These are phyloP conservation scores for Phytomonas serpens DNA, from an alignment of 208 protist genomes.

Conservation along the genomic window DNA sequence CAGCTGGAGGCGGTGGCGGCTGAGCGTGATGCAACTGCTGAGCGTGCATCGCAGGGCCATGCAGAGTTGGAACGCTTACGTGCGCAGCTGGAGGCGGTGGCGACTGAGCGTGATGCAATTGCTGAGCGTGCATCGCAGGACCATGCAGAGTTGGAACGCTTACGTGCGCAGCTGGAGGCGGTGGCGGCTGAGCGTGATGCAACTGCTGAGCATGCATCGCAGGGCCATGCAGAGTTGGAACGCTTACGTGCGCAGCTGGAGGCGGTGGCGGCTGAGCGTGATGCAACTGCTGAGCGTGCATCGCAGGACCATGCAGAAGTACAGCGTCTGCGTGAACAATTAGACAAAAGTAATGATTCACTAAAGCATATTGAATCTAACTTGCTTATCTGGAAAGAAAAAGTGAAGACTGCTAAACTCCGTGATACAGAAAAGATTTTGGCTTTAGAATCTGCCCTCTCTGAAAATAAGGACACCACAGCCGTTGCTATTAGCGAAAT, in stretches of 20 bases:
- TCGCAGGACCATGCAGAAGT: background rate
- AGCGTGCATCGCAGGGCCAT: no score
- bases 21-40: no score
- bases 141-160: no score
- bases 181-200: no score
- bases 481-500: background rate
- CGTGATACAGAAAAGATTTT: conserved; percentile 22
- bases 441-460: background rate
- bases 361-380: conserved; percentile 4
- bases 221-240: background rate
- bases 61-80: no score
- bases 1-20: no score
- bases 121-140: no score
- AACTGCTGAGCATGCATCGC: background rate
- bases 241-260: background rate
- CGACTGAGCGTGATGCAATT: no score
- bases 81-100: no score
- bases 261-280: conserved; percentile 4
- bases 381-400: conserved; percentile 47
- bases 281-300: background rate
- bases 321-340: background rate
- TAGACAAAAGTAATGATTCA: background rate
- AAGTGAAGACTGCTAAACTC: conserved; percentile 41
- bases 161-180: no score
- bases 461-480: background rate